Percentiles rank a stretch among this genome's conserved stretches.
Conservation (phyloP, 2,329 filamentous ascomycete species). For the Exutisphaerella laricina region DNA sequence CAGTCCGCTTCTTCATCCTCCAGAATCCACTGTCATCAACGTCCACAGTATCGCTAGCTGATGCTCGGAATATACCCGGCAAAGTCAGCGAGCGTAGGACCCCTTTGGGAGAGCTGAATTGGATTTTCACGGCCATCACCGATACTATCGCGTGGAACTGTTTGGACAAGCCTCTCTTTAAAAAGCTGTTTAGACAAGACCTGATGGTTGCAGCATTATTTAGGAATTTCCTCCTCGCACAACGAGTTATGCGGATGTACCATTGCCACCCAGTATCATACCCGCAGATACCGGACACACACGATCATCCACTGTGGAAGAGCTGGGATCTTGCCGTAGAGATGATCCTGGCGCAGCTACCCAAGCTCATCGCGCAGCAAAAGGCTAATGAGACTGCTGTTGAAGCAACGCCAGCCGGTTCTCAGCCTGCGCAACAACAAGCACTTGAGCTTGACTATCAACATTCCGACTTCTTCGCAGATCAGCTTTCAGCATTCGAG, state of each 20-base stretch:
- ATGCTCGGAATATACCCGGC: conserved; percentile 84
- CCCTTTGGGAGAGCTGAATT: conserved; percentile 91
- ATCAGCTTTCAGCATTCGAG: conserved; percentile 95
- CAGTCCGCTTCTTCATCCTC: conserved; percentile 89
- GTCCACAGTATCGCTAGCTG: conserved; percentile 63
- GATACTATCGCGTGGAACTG: conserved; percentile 99
- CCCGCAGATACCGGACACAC: conserved; percentile 86
- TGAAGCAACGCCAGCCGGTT: conserved; percentile 18
- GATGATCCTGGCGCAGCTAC: conserved; percentile 84
- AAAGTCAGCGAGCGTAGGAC: conserved; percentile 88
- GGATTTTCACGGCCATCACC: conserved; percentile 99
- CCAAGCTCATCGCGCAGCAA: conserved; percentile 72
- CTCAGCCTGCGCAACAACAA: conserved; percentile 17
- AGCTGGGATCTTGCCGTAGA: conserved; percentile 98
- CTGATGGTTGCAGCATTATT: conserved; percentile 98
- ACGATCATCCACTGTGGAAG: conserved; percentile 90
- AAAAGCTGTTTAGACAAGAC: conserved; percentile 95
- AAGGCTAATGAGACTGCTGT: conserved; percentile 47
- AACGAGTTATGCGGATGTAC: conserved; percentile 93
- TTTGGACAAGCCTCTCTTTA: conserved; percentile 80
- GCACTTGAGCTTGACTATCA: conserved; percentile 73
- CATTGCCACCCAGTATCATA: conserved; percentile 92
- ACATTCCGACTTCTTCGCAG: conserved; percentile 93
- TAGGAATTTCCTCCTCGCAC: conserved; percentile 88
- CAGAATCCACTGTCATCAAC: conserved; percentile 68